Percentiles rank a stretch among this genome's conserved stretches.
phyloP scores from a whole-genome alignment of 2,329 filamentous ascomycete species.

The Tolypocladium inflatum region DNA sequence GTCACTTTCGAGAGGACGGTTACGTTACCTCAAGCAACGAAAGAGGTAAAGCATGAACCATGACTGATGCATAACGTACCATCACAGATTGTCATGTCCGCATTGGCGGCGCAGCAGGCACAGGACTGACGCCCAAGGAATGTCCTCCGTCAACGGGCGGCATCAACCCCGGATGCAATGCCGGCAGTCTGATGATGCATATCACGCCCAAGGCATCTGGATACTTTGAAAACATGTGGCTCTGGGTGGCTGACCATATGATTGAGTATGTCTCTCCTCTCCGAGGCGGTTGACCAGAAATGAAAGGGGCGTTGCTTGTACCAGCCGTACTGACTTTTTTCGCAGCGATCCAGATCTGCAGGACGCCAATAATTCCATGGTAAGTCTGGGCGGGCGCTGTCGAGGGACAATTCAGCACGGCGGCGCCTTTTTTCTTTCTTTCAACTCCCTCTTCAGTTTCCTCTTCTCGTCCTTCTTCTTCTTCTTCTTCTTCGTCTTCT shows the following conservation, averaged over 20 bases:
- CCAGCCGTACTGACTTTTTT: not conserved
- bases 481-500: too few relatives aligned
- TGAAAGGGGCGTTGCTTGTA: not conserved
- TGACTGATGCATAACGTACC: too few relatives aligned
- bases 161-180: conserved; percentile 46
- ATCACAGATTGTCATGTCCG: conserved; percentile 56
- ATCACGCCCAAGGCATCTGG: conserved; percentile 36
- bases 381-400: too few relatives aligned
- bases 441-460: too few relatives aligned
- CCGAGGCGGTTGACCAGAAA: too few relatives aligned
- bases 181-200: conserved; percentile 44
- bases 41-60: too few relatives aligned
- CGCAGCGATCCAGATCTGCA: conserved; percentile 7
- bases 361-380: conserved; percentile 50
- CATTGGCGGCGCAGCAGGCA: conserved; percentile 60
- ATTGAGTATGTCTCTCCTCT: conserved; percentile 6
- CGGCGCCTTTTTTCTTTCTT: too few relatives aligned
- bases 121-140: conserved; percentile 50
- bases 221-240: conserved; percentile 47
- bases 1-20: too few relatives aligned
- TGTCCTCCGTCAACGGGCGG: conserved; percentile 38
- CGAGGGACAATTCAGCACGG: too few relatives aligned
- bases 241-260: conserved; percentile 61
- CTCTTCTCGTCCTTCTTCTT: too few relatives aligned
- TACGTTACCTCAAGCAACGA: too few relatives aligned